Conservation (phyloP, 2,329 filamentous ascomycete species). For the Helotiales sp. region DNA sequence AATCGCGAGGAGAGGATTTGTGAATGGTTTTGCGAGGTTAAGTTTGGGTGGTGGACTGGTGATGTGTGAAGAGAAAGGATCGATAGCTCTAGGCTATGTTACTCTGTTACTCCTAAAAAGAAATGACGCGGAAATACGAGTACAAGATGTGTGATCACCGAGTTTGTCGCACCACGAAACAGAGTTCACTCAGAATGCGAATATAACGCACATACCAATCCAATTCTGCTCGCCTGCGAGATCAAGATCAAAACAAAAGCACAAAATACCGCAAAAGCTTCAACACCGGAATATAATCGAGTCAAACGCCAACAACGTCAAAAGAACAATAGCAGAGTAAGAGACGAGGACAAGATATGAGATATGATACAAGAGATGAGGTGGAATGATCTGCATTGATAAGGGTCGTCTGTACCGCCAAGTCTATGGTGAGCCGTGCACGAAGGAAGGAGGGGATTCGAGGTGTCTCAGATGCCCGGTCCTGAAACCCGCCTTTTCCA, state of each 20-base stretch:
- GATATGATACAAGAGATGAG: not conserved
- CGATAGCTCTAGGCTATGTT: conserved; percentile 2
- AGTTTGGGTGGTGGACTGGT: too few species aligned
- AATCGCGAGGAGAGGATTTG: not conserved
- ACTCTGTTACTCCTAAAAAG: not conserved
- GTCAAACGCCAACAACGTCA: not conserved
- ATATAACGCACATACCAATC: not conserved
- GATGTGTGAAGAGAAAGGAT: not conserved
- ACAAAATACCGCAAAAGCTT: too few species aligned
- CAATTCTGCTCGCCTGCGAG: conserved; percentile 12
- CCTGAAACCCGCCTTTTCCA: conserved; percentile 5
- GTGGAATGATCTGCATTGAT: conserved; percentile 13
- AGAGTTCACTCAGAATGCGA: not conserved
- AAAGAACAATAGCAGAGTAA: not conserved
- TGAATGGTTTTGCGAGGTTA: too few species aligned
- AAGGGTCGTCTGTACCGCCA: not conserved
- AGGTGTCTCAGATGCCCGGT: not conserved
- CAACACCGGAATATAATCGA: not conserved
- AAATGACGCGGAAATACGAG: not conserved
- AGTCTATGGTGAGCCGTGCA: conserved; percentile 7
- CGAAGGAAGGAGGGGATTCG: conserved; percentile 8
- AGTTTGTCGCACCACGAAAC: conserved; percentile 9
- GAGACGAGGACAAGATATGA: not conserved
- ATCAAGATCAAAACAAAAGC: not conserved
- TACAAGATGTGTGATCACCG: not conserved